Evolutionary conservation across 805 yeast species (phyloP), one percentile per base, ranked within the genome.

Genomic region (Scheffersomyces coipomensis): DNA sequence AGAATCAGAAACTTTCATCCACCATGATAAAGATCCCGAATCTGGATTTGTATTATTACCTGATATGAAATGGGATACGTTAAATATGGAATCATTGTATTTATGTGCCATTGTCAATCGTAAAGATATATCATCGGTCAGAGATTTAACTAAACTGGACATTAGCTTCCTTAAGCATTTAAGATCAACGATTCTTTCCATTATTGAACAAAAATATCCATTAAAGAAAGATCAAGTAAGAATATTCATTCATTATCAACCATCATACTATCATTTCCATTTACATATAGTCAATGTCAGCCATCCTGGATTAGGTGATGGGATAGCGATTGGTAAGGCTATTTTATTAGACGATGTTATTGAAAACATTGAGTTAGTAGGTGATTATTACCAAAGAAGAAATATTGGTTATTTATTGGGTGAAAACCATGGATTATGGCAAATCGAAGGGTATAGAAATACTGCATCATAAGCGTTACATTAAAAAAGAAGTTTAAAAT

Each of bases 11-110:
- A 65, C 88, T 16, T 79, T 91, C n/a, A 71, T 89, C 2, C 75
- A 71, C 49, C 80, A 83, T 36, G 84, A 88, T 45, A 63, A 62
- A 29, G 76, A 79, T 22, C 76, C 77, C 16, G 47, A 52, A 0
- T 58, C 56, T 31, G 89, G 90, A 15, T 88, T 86, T 53, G 79
- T 89, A 4, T 62, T 93, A 33, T 68, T 90, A 30, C 98, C 98
- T 0, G 97, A 91, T 61, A 87, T 91, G 95, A 90, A 90, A 58
- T 93, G 99, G 99, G 97, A 91, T 57, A 81, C 85, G 3, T 65
- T 72, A 35, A 79, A 79, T 21, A 48, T 83, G 55, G 87, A 80
- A 19, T 62, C 91, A 3, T 64, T 93, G 39, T 89, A 93, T 56
- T 64, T 91, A 48, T 82, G 87, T 37, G 85, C 86, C 7, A 82